Evolutionary conservation across 2,329 filamentous ascomycete species (phyloP).

Genomic region (Helminthosporium solani): DNA sequence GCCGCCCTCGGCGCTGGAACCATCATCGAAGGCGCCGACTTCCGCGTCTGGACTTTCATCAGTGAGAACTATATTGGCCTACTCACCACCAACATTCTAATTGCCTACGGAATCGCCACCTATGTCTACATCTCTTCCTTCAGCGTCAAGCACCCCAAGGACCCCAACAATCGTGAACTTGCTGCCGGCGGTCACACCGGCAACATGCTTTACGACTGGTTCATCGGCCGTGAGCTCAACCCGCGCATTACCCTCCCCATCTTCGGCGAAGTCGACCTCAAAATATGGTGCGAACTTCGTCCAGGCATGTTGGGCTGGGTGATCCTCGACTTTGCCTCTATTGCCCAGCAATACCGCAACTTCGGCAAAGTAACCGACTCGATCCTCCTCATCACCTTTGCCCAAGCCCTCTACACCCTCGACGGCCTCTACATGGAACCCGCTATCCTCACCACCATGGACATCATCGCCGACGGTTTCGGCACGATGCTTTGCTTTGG

Average conservation of each 20-base stretch:
- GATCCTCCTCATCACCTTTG: slow-evolving; percentile 73
- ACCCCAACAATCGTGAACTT: slow-evolving; percentile 71
- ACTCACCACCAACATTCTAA: slow-evolving; percentile 76
- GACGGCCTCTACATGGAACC: slow-evolving; percentile 87
- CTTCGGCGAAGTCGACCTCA: slow-evolving; percentile 85
- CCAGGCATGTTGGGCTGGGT: slow-evolving; percentile 90
- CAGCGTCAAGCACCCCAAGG: slow-evolving; percentile 68
- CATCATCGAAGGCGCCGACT: slow-evolving; percentile 72
- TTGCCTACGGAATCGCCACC: slow-evolving; percentile 69
- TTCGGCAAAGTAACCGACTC: slow-evolving; percentile 84
- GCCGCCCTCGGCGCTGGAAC: slow-evolving; percentile 74
- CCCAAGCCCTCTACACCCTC: slow-evolving; percentile 80
- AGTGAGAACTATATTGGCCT: slow-evolving; percentile 88
- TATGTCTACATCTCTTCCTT: slow-evolving; percentile 85
- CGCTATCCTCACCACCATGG: slow-evolving; percentile 88
- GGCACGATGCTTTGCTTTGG: slow-evolving; percentile 94
- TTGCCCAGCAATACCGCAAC: slow-evolving; percentile 83
- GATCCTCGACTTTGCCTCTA: slow-evolving; percentile 78
- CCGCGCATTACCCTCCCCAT: slow-evolving; percentile 77
- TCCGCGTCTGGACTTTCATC: slow-evolving; percentile 88
- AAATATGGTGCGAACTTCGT: slow-evolving; percentile 85
- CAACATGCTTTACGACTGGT: slow-evolving; percentile 92
- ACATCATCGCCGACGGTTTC: slow-evolving; percentile 90
- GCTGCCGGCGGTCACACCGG: slow-evolving; percentile 79
- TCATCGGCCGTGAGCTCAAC: slow-evolving; percentile 93